These are phyloP conservation scores for Russula olivacea DNA, from an alignment of 768 basidiomycete species.

Conservation along the genomic window DNA sequence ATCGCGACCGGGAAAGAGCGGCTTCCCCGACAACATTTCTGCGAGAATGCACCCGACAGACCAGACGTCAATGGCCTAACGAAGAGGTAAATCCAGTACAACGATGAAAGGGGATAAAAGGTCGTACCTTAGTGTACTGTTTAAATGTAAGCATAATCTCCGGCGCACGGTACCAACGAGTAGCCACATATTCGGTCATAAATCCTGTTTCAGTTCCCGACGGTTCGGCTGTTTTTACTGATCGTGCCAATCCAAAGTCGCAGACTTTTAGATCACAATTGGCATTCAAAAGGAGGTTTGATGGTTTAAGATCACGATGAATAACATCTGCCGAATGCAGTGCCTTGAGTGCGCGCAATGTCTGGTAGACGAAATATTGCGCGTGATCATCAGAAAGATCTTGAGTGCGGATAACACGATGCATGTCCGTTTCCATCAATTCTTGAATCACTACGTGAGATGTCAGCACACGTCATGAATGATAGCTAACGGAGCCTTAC, in stretches of 20 bases:
- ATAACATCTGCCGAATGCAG: constrained; percentile 96
- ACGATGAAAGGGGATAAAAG: constrained; percentile 32
- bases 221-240: constrained; percentile 78
- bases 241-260: constrained; percentile 94
- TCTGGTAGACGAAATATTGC: constrained; percentile 92
- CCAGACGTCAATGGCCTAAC: constrained; percentile 81
- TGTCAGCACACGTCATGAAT: constrained; percentile 6
- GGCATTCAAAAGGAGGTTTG: constrained; percentile 93
- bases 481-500: constrained; percentile 36
- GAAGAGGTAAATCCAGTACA: constrained; percentile 32
- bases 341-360: constrained; percentile 91
- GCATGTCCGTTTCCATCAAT: constrained; percentile 94
- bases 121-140: constrained; percentile 82
- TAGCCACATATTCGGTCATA: constrained; percentile 98
- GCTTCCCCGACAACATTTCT: constrained; percentile 96
- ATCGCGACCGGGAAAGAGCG: constrained; percentile 93
- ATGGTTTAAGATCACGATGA: constrained; percentile 94
- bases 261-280: constrained; percentile 95
- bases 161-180: constrained; percentile 97
- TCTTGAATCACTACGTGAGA: constrained; percentile 70
- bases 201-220: constrained; percentile 80
- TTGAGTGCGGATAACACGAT: constrained; percentile 92
- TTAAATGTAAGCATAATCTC: constrained; percentile 99
- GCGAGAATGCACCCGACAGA: constrained; percentile 85
- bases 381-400: constrained; percentile 94